Evolutionary conservation across 2,329 filamentous ascomycete genomes (phyloP), one percentile per base, ranked within the genome.

Genomic region (Cladophialophora yegresii): DNA sequence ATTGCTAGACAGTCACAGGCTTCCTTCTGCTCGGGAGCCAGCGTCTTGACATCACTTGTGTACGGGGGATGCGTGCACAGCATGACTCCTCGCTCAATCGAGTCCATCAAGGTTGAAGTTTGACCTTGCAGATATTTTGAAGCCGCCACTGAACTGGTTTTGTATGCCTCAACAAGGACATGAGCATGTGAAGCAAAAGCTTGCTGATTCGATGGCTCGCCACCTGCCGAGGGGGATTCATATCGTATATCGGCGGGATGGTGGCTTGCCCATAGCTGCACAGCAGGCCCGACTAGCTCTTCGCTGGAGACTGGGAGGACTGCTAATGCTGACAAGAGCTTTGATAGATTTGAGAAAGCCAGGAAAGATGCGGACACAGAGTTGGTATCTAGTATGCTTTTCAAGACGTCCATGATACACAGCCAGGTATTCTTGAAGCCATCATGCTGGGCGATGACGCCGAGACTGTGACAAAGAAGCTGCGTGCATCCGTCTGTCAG

Each of bases 101-200:
- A 54, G 20, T 62, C 59, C 51, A 63, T 64, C 16, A 69, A 23
- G 12, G 62, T n/a, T 16, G 58, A 28, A 4, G 56, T 30, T 23
- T 59, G 64, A 7, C 40, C 56, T 7, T 45, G 59, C 9, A 62
- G 33, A 54, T 59, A 67, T 4, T 61, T 57, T 23, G 58, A 56
- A 9, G 70, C 61, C 5, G 62, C 56, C 4, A 26, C 47, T 23
- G 58, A 30, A 33, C 62, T 67, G 9, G 63, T 63, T 28, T 58
- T 65, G 50, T 64, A 55, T 12, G 69, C 67, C 43, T 68, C 62
- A 36, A 66, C 50, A 45, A 71, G 45, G 5, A 62, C 51, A 28
- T 62, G 54, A 16, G 64, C 62, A 62, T 72, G 67, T 10, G 70
- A 63, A 20, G 59, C 66, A n/a, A 74, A 53, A 7, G 73, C 72